phyloP scores from a whole-genome alignment of 2,329 filamentous ascomycete species.

The Furcasterigmium sp. region DNA sequence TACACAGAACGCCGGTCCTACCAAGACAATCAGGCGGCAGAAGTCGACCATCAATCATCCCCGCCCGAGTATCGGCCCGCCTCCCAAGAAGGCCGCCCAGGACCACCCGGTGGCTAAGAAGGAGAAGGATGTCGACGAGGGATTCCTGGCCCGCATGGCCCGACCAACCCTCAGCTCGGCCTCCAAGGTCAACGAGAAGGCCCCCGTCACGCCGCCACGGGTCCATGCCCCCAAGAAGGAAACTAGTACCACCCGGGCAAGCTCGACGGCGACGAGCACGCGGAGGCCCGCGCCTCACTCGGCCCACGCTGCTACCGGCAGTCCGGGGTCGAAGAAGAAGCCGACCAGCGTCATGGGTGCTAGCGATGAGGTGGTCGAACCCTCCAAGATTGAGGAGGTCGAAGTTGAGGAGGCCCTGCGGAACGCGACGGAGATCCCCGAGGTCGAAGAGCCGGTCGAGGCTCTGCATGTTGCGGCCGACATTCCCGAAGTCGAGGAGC shows the following conservation, averaged over 20 bases:
- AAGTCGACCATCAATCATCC: conserved; percentile 37
- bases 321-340: conserved; percentile 4
- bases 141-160: conserved; percentile 79
- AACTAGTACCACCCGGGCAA: conserved; percentile 10
- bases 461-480: neutral
- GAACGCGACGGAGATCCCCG: neutral
- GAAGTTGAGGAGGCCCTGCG: neutral
- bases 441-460: neutral
- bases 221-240: conserved; percentile 21
- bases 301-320: conserved; percentile 5
- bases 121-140: conserved; percentile 56
- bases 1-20: conserved; percentile 18
- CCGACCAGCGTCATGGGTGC: conserved; percentile 2
- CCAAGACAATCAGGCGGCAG: conserved; percentile 34
- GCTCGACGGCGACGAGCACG: conserved; percentile 13
- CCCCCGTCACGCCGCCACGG: conserved; percentile 41
- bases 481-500: conserved; percentile 10
- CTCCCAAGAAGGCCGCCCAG: conserved; percentile 51
- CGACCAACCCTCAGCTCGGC: conserved; percentile 66
- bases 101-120: conserved; percentile 41
- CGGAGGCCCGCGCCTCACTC: neutral
- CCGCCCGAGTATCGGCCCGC: conserved; percentile 51
- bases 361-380: conserved; percentile 6
- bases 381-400: conserved; percentile 1
- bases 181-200: conserved; percentile 63